Base-by-base conservation (phyloP, 208 protist species). In the Porcisia hertigi region DNA sequence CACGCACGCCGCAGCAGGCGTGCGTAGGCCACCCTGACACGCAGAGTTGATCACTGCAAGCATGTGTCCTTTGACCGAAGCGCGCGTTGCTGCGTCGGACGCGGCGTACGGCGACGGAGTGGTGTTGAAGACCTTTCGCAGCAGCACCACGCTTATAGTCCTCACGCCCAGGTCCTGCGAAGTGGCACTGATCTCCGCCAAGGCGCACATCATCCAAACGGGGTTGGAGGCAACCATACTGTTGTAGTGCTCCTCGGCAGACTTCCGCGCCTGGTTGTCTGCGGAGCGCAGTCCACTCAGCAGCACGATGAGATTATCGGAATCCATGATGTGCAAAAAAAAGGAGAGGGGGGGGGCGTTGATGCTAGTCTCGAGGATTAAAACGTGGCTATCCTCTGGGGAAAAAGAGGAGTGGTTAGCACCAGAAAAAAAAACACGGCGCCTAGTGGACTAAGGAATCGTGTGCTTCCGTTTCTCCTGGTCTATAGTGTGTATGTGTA, bases 191-290 rank as follows among this genome's bases (percentile, higher is more conserved):
- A 87, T 62, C 72, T 93, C 87, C 7, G 86, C 76, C 34, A 97
- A 70, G 14, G 79, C 79, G 70, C 85, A 85, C 89, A 97, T 93
- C 57, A 86, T 85, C 84, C 72, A 92, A 3, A 71, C 81, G 30
- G 85, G 82, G 52, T 92, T 85, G 30, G 73, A 53, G 23, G 73
- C 74, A 43, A 86, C 36, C 58, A 92, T 30, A n/a, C 23, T 49
- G 18, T 91, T 86, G 78, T 95, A 97, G 74, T 89, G 73, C 30
- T 87, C 88, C 77, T 97, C 93, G 6, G 91, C 91, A 9, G 83
- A 77, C 70, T 91, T 92, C 71, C 93, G 93, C 52, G 75, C 58
- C 52, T 80, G 76, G 73, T 97, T 97, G 67, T 97, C 85, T 7
- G 84, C 30, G 18, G 87, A 92, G 52, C 84, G 83, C 70, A 95